phyloP scores from a whole-genome alignment of 805 yeast species.

The Myxozyma neglecta region DNA sequence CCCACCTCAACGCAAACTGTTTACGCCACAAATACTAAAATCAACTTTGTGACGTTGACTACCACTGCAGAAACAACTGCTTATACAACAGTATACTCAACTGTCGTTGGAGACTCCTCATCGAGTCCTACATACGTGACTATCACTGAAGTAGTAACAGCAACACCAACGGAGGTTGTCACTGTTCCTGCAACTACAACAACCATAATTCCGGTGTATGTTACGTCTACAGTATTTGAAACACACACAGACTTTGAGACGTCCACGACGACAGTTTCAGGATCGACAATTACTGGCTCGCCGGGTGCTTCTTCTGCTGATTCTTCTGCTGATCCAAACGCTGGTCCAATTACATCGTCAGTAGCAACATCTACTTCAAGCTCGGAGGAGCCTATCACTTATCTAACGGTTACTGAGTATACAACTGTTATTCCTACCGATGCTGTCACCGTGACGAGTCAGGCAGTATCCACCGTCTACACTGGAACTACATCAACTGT shows the following conservation, averaged over 20 bases:
- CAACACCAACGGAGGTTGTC: neutral
- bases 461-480: neutral
- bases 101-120: neutral
- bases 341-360: neutral
- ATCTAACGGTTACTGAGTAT: slow-evolving; percentile 9
- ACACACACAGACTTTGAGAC: neutral
- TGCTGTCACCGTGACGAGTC: slow-evolving; percentile 3
- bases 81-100: slow-evolving; percentile 3
- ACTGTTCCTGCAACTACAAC: slow-evolving; percentile 1
- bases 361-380: neutral
- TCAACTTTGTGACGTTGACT: slow-evolving; percentile 1
- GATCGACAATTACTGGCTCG: neutral
- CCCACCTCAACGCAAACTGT: slow-evolving; percentile 10
- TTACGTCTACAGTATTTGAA: neutral
- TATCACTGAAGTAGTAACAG: too few relatives aligned
- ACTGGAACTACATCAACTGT: neutral
- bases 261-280: neutral
- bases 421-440: slow-evolving; percentile 10
- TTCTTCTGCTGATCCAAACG: neutral
- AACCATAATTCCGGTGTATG: neutral
- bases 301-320: neutral
- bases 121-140: too few relatives aligned
- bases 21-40: neutral
- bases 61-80: neutral
- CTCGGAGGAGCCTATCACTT: slow-evolving; percentile 7